These are phyloP conservation scores for Daphne laureola DNA, from an alignment of 441 rosid species.

Conservation along the genomic window DNA sequence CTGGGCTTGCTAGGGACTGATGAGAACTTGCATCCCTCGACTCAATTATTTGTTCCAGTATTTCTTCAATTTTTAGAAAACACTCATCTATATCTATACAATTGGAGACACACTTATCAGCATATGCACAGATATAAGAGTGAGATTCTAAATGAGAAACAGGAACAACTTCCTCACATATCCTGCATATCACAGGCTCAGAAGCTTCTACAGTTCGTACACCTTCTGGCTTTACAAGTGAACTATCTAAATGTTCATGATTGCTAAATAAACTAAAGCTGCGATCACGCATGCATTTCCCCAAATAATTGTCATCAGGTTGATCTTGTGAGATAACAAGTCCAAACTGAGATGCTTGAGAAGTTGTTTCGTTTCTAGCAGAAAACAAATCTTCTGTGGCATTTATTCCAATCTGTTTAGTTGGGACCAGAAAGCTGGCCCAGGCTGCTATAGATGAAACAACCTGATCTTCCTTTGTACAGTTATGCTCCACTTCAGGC, in stretches of 20 bases:
- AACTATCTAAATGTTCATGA: conserved; percentile 25
- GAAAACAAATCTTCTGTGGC: conserved; percentile 21
- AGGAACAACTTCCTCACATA: conserved; percentile 80
- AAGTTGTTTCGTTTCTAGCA: conserved; percentile 24
- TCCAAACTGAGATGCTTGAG: conserved; percentile 26
- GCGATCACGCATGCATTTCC: conserved; percentile 14
- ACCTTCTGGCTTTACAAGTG: conserved; percentile 24
- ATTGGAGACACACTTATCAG: conserved; percentile 73
- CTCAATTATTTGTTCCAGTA: conserved; percentile 69
- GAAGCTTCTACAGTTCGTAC: conserved; percentile 31
- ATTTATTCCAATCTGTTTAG: conserved; percentile 20
- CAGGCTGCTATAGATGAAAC: conserved; percentile 27
- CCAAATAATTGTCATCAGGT: conserved; percentile 15
- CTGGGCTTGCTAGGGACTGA: conserved; percentile 46
- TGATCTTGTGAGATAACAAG: conserved; percentile 21
- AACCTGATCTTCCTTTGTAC: conserved; percentile 18
- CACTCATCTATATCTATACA: conserved; percentile 66
- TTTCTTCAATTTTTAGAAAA: conserved; percentile 66
- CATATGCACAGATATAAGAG: conserved; percentile 83
- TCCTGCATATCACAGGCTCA: conserved; percentile 61
- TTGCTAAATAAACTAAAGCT: conserved; percentile 28
- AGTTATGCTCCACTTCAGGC: conserved; percentile 21
- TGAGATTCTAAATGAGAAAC: conserved; percentile 69
- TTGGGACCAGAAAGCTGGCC: conserved; percentile 18
- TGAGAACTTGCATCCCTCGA: conserved; percentile 44